Base-by-base conservation (phyloP, 1,284 basidiomycete species). In the Sparassis latifolia region DNA sequence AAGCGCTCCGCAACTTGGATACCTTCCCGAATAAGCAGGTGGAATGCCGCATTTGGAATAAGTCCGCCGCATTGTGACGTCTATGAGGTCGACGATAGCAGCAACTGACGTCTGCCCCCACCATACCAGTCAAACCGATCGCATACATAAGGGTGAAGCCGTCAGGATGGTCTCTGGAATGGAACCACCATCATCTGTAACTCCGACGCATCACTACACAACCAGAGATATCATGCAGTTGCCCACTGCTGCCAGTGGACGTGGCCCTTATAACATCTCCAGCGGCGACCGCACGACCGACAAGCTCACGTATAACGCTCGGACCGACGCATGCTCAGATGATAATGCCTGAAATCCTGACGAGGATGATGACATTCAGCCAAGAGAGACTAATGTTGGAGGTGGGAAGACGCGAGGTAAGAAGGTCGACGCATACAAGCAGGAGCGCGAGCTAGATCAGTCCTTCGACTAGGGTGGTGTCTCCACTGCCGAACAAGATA, bases 381-480 rank as follows among this genome's bases (percentile, higher is more conserved):
- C 60, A 5, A 62, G 59, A 2, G 62, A 62, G 52, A 48, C 53
- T 7, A 53, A 55, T 42, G 55, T 63, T 27, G 35, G 48, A 2
- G 33, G 48, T 2, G 58, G 54, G 5, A 43, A 53, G 47, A 66
- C 62, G 5, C 61, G 59, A 33, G 60, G 62, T 3, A 54, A 45
- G 32, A 58, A 57, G 49, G 59, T 59, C 32, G 65, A 64, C 37
- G 60, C 61, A 0, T 66, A 45, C 54, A 59, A 61, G 51, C 63
- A 66, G 48, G 64, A 66, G 52, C 57, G 59, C 30, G 54, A 61
- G 20, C 20, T 65, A 9, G 65, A 64, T 48, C 41, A 49, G 7
- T 43, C 42, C 2, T 42, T 58, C 33, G 57, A 58, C 3, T 54
- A 64, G 45, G 47, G 49, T 5, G 62, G 58, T 4, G 10, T 61